Evolutionary conservation across 441 rosid genomes (phyloP).

Genomic region (Adansonia madagascariensis): DNA sequence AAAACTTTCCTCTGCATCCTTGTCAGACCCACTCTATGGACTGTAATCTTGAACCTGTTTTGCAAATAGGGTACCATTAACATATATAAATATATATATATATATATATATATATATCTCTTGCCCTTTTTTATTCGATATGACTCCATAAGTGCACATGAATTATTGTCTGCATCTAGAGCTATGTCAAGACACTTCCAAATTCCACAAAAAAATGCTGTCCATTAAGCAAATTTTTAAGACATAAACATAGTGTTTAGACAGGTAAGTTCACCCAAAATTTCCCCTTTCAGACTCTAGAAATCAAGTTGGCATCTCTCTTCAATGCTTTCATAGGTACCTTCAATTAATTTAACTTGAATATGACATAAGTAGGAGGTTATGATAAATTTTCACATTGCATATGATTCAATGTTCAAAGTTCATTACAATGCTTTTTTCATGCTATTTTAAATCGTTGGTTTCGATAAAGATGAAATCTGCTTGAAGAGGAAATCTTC

Average conservation of each 20-base stretch:
- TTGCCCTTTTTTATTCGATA: not conserved
- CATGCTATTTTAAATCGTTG: not conserved
- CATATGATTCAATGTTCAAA: not conserved
- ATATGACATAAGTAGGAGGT: too few relatives aligned
- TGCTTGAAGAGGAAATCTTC: too few relatives aligned
- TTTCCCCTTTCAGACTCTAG: too few relatives aligned
- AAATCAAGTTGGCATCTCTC: not conserved
- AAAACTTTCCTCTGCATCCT: conserved; percentile 43
- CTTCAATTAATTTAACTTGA: not conserved
- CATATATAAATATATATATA: not conserved
- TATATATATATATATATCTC: not conserved
- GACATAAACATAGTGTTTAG: not conserved
- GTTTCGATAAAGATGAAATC: not conserved
- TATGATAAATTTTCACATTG: not conserved
- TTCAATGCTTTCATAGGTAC: not conserved
- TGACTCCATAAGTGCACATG: not conserved
- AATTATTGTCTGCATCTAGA: not conserved
- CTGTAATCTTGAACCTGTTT: conserved; percentile 54
- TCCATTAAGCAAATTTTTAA: not conserved
- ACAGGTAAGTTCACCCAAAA: not conserved
- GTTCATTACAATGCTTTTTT: not conserved
- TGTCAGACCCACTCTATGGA: conserved; percentile 48
- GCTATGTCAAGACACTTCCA: not conserved
- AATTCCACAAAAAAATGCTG: not conserved
- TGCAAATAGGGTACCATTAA: conserved; percentile 57